Percentiles rank a stretch among this genome's conserved stretches.
Conservation (phyloP, 139 green algal species). For the Chlamydomonas urium region DNA sequence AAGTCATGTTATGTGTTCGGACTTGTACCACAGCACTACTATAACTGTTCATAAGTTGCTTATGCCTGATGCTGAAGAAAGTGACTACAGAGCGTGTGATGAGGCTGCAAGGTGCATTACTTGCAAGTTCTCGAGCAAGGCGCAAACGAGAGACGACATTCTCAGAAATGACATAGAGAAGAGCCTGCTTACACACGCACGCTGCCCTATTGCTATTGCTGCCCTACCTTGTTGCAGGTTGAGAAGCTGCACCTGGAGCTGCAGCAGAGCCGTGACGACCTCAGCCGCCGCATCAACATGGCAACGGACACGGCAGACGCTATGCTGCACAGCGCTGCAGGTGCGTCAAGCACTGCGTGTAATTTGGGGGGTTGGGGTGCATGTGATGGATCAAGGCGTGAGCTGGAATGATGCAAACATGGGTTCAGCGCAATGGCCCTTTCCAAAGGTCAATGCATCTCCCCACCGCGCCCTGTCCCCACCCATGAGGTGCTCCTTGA, state of each 20-base stretch:
- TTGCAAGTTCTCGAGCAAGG: too few species aligned
- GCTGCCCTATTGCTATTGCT: too few species aligned
- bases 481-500: too few species aligned
- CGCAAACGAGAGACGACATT: too few species aligned
- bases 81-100: too few species aligned
- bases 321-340: constrained; percentile 38
- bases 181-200: too few species aligned
- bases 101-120: too few species aligned
- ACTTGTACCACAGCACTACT: too few species aligned
- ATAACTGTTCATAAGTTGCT: too few species aligned
- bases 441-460: not conserved
- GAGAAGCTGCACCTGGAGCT: constrained; percentile 39
- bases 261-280: constrained; percentile 24
- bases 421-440: not conserved
- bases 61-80: too few species aligned
- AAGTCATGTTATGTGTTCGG: not conserved
- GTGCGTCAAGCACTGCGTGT: not conserved
- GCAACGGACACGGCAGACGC: constrained; percentile 31
- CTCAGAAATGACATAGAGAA: too few species aligned
- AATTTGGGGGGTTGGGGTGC: not conserved
- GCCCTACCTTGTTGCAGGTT: not conserved
- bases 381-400: not conserved
- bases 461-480: too few species aligned
- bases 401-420: not conserved
- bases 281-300: constrained; percentile 12